Conservation (phyloP, 1,284 basidiomycete genomes). For the Boletus albobrunnescens region DNA sequence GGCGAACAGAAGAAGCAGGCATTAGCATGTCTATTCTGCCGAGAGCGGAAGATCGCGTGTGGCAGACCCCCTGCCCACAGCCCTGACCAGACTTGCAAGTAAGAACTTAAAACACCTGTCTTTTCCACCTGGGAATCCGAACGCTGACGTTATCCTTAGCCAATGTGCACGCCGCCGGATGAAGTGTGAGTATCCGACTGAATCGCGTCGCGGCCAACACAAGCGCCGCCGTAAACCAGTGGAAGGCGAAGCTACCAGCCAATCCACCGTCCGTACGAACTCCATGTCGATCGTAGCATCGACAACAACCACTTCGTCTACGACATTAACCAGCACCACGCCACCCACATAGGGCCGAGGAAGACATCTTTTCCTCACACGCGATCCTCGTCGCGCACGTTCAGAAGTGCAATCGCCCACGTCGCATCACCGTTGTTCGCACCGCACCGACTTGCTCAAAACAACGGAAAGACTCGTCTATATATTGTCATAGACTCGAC, state of each 20-base stretch:
- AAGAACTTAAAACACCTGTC: slow-evolving; percentile 11
- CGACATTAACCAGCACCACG: slow-evolving; percentile 20
- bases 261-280: slow-evolving; percentile 24
- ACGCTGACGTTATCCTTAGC: slow-evolving; percentile 34
- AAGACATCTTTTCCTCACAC: slow-evolving; percentile 9
- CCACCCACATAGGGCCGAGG: slow-evolving; percentile 19
- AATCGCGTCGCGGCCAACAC: slow-evolving; percentile 50
- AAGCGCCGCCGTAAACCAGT: slow-evolving; percentile 39
- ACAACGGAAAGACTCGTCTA: slow-evolving; percentile 22
- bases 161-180: slow-evolving; percentile 48
- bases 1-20: slow-evolving; percentile 40
- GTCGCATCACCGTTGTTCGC: slow-evolving; percentile 9
- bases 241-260: slow-evolving; percentile 25
- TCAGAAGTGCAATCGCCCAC: slow-evolving; percentile 11
- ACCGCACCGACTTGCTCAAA: slow-evolving; percentile 10
- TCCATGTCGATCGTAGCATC: slow-evolving; percentile 21
- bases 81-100: slow-evolving; percentile 39
- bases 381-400: slow-evolving; percentile 9
- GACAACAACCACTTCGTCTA: slow-evolving; percentile 15
- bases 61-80: slow-evolving; percentile 34
- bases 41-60: slow-evolving; percentile 39
- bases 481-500: slow-evolving; percentile 26
- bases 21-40: slow-evolving; percentile 39
- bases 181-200: slow-evolving; percentile 48
- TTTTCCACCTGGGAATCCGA: slow-evolving; percentile 7